Evolutionary conservation across 805 yeast species (phyloP), one percentile per base, ranked within the genome.

Genomic region (Candida awuae): DNA sequence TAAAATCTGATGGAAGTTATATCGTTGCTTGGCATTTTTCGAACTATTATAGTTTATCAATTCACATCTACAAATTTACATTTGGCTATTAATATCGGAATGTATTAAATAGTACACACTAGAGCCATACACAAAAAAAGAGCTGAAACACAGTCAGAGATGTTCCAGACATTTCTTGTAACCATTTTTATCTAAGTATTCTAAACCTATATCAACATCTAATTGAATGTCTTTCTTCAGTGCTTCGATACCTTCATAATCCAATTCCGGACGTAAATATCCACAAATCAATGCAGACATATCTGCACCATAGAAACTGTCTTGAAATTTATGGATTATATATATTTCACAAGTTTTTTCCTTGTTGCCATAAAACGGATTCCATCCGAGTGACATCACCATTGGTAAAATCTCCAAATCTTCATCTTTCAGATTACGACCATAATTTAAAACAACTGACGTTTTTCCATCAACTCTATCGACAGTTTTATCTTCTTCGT

Each of bases 381-480:
- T 92, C 84, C 87, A 85, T 1, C 99, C 99, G 15, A 92, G 70
- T 8, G 95, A 84, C 84, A 90, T 81, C 8, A 92, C 98, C 80
- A 87, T 86, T 1, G 97, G 97, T 19, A 77, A 64, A 2, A 68
- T 69, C 4, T 62, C 61, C n/a, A 55, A 46, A 36, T 68, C 67
- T 2, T 70, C 62, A 29, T 69, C 73, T 3, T 49, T 52, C 34
- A 87, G 61, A 8, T 59, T 50, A 6, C 57, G 47, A 1, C 95
- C 96, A 52, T 73, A 75, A 42, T 76, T 81, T 55, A 80, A 75
- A 27, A 63, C 69, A 13, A 78, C 79, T 19, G 56, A 54, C 9
- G 63, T 48, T 23, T 59, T 58, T 5, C 63, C 62, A 46, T 68
- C 71, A 15, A 54, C 55, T 37, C 71, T 40, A 12, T 47, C 32